Conservation (phyloP, 805 yeast species). For the Brettanomyces anomalus region DNA sequence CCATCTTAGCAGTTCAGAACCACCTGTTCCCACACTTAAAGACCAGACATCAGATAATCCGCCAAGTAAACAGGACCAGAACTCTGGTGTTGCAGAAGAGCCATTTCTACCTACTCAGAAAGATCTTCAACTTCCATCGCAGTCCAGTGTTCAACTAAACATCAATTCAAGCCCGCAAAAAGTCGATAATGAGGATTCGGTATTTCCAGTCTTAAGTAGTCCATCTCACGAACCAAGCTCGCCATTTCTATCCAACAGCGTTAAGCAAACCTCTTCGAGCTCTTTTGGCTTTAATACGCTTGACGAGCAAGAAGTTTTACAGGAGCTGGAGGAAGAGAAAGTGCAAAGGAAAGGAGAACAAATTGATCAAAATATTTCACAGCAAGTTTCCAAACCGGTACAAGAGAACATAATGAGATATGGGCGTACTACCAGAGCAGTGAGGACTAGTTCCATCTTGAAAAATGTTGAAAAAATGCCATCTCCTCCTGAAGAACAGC, state of each 20-base stretch:
- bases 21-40: neutral
- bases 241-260: neutral
- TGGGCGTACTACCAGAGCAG: no score
- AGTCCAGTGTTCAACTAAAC: neutral
- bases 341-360: neutral
- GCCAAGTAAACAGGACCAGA: neutral
- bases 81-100: neutral
- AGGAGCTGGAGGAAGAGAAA: neutral
- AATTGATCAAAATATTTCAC: neutral
- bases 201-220: neutral
- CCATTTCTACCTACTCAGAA: neutral
- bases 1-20: neutral
- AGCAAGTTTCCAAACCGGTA: no score
- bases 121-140: neutral
- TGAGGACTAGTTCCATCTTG: no score
- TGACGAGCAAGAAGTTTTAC: slow-evolving; percentile 2
- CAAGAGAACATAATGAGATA: no score
- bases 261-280: neutral
- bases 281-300: slow-evolving; percentile 3
- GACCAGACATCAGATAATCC: neutral
- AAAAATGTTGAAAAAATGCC: neutral
- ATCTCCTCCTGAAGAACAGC: neutral
- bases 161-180: neutral
- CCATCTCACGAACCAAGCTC: neutral
- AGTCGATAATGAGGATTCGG: neutral